Conservation (phyloP, 441 rosid species). For the Populus hybrid region DNA sequence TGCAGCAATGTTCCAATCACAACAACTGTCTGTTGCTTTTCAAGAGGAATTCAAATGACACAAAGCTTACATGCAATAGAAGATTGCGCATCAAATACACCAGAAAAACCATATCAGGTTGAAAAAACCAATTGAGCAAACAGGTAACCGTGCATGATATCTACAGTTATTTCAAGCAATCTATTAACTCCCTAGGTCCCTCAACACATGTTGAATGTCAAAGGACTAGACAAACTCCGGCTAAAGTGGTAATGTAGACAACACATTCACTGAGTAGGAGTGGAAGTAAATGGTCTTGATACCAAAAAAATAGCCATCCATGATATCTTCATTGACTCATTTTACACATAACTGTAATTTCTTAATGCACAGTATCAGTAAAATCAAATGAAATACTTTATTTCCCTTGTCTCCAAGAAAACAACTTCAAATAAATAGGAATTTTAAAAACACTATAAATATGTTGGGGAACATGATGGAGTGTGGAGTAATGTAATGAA, state of each 20-base stretch:
- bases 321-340: background rate
- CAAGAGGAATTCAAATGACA: background rate
- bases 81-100: background rate
- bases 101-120: background rate
- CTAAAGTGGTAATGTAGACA: background rate
- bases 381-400: background rate
- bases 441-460: background rate
- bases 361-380: background rate
- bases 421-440: background rate
- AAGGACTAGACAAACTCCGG: background rate
- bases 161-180: background rate
- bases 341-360: background rate
- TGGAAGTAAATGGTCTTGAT: background rate
- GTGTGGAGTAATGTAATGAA: background rate
- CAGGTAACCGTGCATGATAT: background rate
- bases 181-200: background rate
- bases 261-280: background rate
- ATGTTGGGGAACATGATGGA: background rate
- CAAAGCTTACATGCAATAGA: background rate
- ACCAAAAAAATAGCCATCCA: background rate
- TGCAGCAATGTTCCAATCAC: background rate
- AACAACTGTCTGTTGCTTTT: background rate
- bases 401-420: background rate
- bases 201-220: background rate
- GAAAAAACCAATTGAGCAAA: background rate